These are phyloP conservation scores for Pythium periplocum DNA, from an alignment of 352 stramenopile species.

Conservation along the genomic window DNA sequence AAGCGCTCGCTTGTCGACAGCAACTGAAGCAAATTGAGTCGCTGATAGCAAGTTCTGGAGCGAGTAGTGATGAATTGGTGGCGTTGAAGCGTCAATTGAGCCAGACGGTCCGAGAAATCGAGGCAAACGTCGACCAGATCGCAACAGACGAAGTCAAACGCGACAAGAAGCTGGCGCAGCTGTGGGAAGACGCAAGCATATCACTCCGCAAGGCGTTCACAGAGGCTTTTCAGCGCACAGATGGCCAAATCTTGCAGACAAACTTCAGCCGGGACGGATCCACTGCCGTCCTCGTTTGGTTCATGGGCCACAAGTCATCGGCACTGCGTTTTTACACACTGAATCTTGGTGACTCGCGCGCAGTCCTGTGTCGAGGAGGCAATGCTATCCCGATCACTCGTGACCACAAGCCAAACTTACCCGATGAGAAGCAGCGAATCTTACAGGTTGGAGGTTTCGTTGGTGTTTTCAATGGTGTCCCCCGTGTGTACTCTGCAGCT, in stretches of 20 bases:
- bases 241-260: conserved; percentile 39
- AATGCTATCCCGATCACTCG: conserved; percentile 33
- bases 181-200: conserved; percentile 21
- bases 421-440: conserved; percentile 46
- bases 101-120: not conserved
- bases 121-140: conserved; percentile 1
- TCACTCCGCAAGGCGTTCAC: conserved; percentile 26
- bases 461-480: conserved; percentile 36
- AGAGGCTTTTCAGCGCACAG: conserved; percentile 34
- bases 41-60: not conserved
- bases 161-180: conserved; percentile 10
- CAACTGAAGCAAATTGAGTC: not conserved
- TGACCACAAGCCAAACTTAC: conserved; percentile 54
- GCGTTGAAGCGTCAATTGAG: conserved; percentile 1
- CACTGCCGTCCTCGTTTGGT: conserved; percentile 47
- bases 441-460: conserved; percentile 34
- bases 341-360: conserved; percentile 64
- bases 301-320: conserved; percentile 20
- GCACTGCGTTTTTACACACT: conserved; percentile 28
- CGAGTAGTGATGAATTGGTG: not conserved
- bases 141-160: not conserved
- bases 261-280: conserved; percentile 34
- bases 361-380: conserved; percentile 42
- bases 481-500: conserved; percentile 76
- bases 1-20: not conserved